These are phyloP conservation scores for Phytophthora lateralis DNA, from an alignment of 352 stramenopile genomes.

Conservation along the genomic window DNA sequence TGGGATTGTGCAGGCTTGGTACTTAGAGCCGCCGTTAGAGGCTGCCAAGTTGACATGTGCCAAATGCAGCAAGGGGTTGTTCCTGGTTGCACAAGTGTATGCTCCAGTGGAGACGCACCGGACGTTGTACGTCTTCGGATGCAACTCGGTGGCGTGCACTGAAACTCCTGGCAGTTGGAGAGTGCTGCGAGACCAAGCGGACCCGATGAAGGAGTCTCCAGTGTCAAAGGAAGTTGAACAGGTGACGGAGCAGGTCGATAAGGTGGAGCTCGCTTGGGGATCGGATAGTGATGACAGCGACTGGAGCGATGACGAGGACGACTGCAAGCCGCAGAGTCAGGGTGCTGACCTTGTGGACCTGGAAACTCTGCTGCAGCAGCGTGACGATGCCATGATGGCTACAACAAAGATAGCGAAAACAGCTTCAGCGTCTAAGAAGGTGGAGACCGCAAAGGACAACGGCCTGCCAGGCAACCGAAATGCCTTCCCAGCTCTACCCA, in stretches of 20 bases:
- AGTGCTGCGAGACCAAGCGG: constrained; percentile 69
- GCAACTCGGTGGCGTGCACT: constrained; percentile 78
- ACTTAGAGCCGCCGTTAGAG: constrained; percentile 46
- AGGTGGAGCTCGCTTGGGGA: constrained; percentile 36
- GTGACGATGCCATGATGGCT: constrained; percentile 67
- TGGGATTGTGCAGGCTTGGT: constrained; percentile 54
- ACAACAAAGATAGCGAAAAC: constrained; percentile 9
- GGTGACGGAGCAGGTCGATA: constrained; percentile 21
- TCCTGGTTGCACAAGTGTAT: constrained; percentile 81
- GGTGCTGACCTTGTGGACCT: constrained; percentile 50
- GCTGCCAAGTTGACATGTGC: constrained; percentile 50
- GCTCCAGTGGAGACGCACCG: constrained; percentile 73
- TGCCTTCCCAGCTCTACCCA: constrained; percentile 61
- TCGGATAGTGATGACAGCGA: constrained; percentile 67
- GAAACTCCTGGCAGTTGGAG: constrained; percentile 71
- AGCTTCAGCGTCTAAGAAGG: constrained; percentile 11
- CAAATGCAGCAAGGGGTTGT: constrained; percentile 63
- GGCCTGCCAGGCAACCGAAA: constrained; percentile 13
- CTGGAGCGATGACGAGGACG: constrained; percentile 73
- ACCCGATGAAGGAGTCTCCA: constrained; percentile 8
- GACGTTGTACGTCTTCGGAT: constrained; percentile 86
- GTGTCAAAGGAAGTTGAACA: constrained; percentile 12
- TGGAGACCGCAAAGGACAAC: constrained; percentile 2
- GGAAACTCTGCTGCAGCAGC: constrained; percentile 68
- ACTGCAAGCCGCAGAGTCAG: constrained; percentile 20